Evolutionary conservation across 2,329 filamentous ascomycete species (phyloP).

Genomic region (Fusarium praegraminearum): DNA sequence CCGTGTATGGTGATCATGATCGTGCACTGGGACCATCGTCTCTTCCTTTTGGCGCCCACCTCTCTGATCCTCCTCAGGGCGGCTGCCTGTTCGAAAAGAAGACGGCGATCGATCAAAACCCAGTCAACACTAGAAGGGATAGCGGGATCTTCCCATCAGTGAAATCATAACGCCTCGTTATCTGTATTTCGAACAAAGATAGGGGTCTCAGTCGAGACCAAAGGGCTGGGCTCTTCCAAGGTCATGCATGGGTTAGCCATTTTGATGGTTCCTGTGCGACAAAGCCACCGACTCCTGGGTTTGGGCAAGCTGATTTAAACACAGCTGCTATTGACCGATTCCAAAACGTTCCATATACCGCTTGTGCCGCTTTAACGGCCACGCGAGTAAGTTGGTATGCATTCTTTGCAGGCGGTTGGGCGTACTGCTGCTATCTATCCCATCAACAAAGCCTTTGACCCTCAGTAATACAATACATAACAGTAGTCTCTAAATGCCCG

Average conservation of each 20-base stretch:
- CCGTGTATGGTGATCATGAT: constrained; percentile 45
- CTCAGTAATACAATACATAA: neutral
- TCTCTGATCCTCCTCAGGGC: constrained; percentile 16
- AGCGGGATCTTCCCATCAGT: constrained; percentile 7
- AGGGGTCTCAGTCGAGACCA: constrained; percentile 6
- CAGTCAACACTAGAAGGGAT: constrained; percentile 9
- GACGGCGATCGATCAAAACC: constrained; percentile 24
- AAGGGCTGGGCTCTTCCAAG: constrained; percentile 9
- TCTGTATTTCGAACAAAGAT: constrained; percentile 15
- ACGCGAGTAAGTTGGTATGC: constrained; percentile 4
- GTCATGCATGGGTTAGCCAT: constrained; percentile 1
- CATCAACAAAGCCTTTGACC: constrained; percentile 12
- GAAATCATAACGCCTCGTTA: constrained; percentile 26
- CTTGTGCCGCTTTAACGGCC: constrained; percentile 16
- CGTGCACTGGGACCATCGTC: constrained; percentile 29
- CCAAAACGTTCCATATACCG: constrained; percentile 21
- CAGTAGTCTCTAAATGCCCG: constrained; percentile 26
- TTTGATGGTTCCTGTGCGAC: constrained; percentile 7
- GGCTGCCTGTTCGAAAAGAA: constrained; percentile 11
- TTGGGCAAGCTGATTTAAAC: neutral
- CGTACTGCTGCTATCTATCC: constrained; percentile 2
- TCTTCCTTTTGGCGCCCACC: constrained; percentile 11
- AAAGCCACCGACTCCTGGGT: constrained; percentile 2
- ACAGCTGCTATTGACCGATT: constrained; percentile 13
- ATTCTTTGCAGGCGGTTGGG: constrained; percentile 9